Conservation (phyloP, 2,329 filamentous ascomycete genomes). For the Geoglossum cookeanum region DNA sequence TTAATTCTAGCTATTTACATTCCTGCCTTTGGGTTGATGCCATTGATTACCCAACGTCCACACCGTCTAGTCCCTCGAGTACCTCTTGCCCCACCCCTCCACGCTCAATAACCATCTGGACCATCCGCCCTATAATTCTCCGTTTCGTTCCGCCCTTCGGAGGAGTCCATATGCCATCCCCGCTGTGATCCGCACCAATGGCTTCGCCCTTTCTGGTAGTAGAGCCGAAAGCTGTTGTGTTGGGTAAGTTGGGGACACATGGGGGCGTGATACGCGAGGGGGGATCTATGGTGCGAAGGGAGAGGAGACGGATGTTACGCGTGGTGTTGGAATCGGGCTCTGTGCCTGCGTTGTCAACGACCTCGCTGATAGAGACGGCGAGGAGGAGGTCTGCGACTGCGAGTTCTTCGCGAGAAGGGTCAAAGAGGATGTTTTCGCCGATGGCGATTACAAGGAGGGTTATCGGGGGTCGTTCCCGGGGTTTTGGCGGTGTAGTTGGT, state of each 20-base stretch:
- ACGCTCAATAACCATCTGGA: conserved; percentile 4
- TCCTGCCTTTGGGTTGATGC: too few relatives aligned
- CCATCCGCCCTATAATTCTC: neutral
- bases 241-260: conserved; percentile 28
- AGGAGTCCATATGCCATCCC: conserved; percentile 3
- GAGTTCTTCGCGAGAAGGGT: conserved; percentile 78
- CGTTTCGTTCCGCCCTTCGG: conserved; percentile 6
- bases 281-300: conserved; percentile 29
- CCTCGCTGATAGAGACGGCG: conserved; percentile 52
- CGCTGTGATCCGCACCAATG: neutral
- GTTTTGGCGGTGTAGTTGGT: conserved; percentile 7
- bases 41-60: conserved; percentile 1
- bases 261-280: conserved; percentile 29
- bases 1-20: too few relatives aligned
- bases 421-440: conserved; percentile 79
- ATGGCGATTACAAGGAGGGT: conserved; percentile 81
- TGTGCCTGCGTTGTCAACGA: neutral
- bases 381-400: conserved; percentile 80
- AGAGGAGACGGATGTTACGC: conserved; percentile 16
- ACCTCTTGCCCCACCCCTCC: conserved; percentile 6
- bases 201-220: conserved; percentile 17
- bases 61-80: conserved; percentile 3
- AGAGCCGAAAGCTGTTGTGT: conserved; percentile 24
- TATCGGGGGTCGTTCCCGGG: conserved; percentile 44
- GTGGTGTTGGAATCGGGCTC: conserved; percentile 4